These are phyloP conservation scores for Globisporangium nunn DNA, from an alignment of 352 stramenopile species.

Conservation along the genomic window DNA sequence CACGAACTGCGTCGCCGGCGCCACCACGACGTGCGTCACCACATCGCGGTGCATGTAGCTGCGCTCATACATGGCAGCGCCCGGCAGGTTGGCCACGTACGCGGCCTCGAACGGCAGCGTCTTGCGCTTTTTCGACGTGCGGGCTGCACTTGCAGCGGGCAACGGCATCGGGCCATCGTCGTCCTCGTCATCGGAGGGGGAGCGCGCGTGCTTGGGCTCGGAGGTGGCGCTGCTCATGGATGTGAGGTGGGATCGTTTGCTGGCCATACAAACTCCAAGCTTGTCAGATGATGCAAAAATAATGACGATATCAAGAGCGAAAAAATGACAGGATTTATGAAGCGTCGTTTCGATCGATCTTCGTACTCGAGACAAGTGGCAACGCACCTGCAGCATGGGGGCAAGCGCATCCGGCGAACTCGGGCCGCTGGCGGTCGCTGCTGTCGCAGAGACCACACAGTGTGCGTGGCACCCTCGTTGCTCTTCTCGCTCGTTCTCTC, in stretches of 20 bases:
- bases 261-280: too few species aligned
- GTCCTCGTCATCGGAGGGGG: conserved; percentile 29
- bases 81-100: conserved; percentile 82
- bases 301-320: too few species aligned
- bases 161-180: conserved; percentile 60
- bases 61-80: conserved; percentile 91
- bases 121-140: conserved; percentile 32
- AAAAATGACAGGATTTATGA: too few species aligned
- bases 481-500: background rate
- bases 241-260: too few species aligned
- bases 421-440: conserved; percentile 36
- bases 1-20: conserved; percentile 93
- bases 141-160: conserved; percentile 24
- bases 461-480: conserved; percentile 15
- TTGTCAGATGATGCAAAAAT: too few species aligned
- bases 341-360: too few species aligned
- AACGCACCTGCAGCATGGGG: conserved; percentile 15
- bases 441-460: conserved; percentile 50
- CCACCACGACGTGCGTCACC: conserved; percentile 90
- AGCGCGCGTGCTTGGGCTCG: conserved; percentile 10
- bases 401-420: conserved; percentile 25
- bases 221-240: background rate
- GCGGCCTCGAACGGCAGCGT: conserved; percentile 53
- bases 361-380: too few species aligned
- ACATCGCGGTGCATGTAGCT: conserved; percentile 97